A percentile compares a stretch with the other conserved stretches of the same genome.
These are phyloP conservation scores for Fagus sylvatica DNA, from an alignment of 306 rosid genomes.

Conservation along the genomic window DNA sequence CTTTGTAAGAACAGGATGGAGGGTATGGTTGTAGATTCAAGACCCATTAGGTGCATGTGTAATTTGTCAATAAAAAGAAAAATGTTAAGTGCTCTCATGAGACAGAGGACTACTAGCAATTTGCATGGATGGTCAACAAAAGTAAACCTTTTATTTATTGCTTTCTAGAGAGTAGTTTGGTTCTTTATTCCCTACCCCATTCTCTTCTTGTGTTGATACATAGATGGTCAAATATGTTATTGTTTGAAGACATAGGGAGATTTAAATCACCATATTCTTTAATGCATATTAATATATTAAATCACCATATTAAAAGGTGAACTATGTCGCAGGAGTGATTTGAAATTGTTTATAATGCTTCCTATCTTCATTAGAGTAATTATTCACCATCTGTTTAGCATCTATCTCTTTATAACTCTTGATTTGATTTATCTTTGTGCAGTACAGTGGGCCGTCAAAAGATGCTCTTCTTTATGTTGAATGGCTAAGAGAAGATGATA, in stretches of 20 bases:
- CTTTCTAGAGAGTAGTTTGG: too few species aligned
- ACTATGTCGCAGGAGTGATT: neutral
- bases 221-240: neutral
- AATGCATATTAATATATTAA: neutral
- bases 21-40: too few species aligned
- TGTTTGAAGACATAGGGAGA: neutral
- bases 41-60: too few species aligned
- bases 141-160: too few species aligned
- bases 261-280: neutral
- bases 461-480: conserved; percentile 73
- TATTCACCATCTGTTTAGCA: neutral
- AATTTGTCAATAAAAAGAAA: too few species aligned
- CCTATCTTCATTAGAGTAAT: neutral
- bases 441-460: conserved; percentile 92
- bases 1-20: too few species aligned
- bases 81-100: too few species aligned
- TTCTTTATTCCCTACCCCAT: neutral
- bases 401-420: conserved; percentile 3
- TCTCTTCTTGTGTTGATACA: neutral
- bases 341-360: neutral
- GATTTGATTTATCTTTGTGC: conserved; percentile 42
- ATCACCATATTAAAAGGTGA: neutral
- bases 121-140: too few species aligned
- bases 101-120: too few species aligned
- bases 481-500: conserved; percentile 76